Base-by-base conservation (phyloP, 2,329 filamentous ascomycete species). In the Juglanconis juglandina region DNA sequence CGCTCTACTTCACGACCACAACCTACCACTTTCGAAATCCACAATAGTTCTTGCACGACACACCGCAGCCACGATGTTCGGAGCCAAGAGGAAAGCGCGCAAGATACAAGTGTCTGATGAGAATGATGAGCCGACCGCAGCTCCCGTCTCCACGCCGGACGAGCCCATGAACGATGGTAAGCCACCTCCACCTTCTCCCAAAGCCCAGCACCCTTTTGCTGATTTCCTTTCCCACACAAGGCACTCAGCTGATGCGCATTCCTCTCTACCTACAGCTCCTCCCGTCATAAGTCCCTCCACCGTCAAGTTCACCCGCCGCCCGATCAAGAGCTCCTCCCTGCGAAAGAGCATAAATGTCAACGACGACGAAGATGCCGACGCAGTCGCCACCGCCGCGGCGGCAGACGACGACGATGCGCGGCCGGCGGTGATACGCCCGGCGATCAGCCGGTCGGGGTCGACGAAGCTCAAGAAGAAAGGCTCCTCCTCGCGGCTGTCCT, bases 101-200 rank as follows among this genome's bases (percentile, higher is more conserved):
- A 89, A 92, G 69, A 90, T 96, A 67, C 88, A 86, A 51, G 79
- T 85, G 0, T 80, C 85, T 47, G 89, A 91, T 49, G 85, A 87
- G 11, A 86, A 90, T 3, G 87, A 87, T 1, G 77, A 78, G 44
- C 55, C 49, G n/a, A 53, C 32, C 17, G 59, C 2, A 55, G 64
- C 55, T 4, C 61, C 64, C 2, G 55, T 61, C 8, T 44, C 71
- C 1, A 54, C 63, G 0, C 60, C 67, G 1, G 65, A 70, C 47
- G 68, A 69, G 59, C 64, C 64, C 17, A 65, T 70, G 59, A 71
- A 70, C 63, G 70, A 76, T 64, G 74, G 76, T 80, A 72, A 72
- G 77, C 74, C 32, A 46, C 30, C 61, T 14, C 46, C 35, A 3
- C 17, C 52, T 24, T 17, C 11, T 13, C 50, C 30, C 14, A 48